These are phyloP conservation scores for Aspergillus panamensis DNA, from an alignment of 495 filamentous ascomycete genomes.

Conservation along the genomic window DNA sequence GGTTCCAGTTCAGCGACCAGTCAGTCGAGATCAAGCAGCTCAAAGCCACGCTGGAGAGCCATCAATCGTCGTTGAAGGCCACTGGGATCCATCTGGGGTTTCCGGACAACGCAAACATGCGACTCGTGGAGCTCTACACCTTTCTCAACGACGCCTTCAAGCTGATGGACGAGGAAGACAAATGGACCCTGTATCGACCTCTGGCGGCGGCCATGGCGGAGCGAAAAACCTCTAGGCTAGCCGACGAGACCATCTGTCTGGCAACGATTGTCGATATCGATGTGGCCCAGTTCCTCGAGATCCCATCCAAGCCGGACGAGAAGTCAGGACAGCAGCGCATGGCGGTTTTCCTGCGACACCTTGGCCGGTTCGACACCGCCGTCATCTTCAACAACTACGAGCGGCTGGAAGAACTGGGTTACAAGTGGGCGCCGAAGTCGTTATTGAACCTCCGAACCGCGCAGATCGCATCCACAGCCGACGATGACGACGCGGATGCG, in stretches of 20 bases:
- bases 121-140: not conserved
- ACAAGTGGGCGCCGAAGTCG: constrained; percentile 9
- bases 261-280: constrained; percentile 5
- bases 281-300: not conserved
- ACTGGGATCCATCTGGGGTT: not conserved
- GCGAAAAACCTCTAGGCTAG: constrained; percentile 6
- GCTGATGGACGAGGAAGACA: not conserved
- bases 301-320: not conserved
- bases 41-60: not conserved
- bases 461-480: not conserved
- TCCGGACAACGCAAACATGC: not conserved
- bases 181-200: not conserved
- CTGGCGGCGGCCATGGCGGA: constrained; percentile 5
- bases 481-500: not conserved
- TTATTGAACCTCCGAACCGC: constrained; percentile 10
- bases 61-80: not conserved
- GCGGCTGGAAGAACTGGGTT: constrained; percentile 4
- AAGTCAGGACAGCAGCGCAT: not conserved
- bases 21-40: constrained; percentile 1
- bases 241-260: constrained; percentile 8
- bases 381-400: constrained; percentile 15
- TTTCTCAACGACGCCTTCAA: not conserved
- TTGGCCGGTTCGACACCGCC: not conserved
- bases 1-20: constrained; percentile 7
- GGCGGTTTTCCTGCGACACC: not conserved